A percentile compares a stretch with the other conserved stretches of the same genome.
These are phyloP conservation scores for Fusarium transvaalense DNA, from an alignment of 2,329 filamentous ascomycete genomes.

Conservation along the genomic window DNA sequence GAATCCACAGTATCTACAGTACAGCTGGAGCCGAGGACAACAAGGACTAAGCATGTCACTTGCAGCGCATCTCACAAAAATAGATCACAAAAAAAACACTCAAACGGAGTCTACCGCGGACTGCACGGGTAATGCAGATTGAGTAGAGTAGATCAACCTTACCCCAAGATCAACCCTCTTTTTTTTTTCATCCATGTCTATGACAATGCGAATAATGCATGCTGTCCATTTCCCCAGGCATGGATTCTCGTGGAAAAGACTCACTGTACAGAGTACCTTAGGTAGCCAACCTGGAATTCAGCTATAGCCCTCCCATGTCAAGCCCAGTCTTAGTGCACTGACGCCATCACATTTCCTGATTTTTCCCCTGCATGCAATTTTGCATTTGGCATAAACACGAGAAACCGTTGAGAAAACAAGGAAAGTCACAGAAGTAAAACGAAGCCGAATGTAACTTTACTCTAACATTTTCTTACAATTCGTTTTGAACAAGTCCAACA, in stretches of 20 bases:
- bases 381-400: conserved; percentile 12
- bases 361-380: conserved; percentile 30
- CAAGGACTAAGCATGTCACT: conserved; percentile 1
- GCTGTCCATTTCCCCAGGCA: neutral
- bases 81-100: conserved; percentile 11
- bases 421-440: conserved; percentile 3
- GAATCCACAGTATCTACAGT: conserved; percentile 6
- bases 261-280: neutral
- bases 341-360: conserved; percentile 34
- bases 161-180: conserved; percentile 4
- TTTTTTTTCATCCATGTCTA: neutral
- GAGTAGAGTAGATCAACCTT: conserved; percentile 14
- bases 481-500: neutral
- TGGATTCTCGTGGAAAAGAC: neutral
- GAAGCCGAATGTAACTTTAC: conserved; percentile 1
- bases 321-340: conserved; percentile 16
- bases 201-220: too few relatives aligned
- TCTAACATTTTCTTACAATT: neutral
- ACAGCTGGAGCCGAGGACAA: neutral
- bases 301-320: conserved; percentile 25
- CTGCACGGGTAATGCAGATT: conserved; percentile 3
- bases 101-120: neutral
- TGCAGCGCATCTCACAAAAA: conserved; percentile 9
- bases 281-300: neutral
- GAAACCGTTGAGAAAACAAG: conserved; percentile 6